These are phyloP conservation scores for Yarrowia sp. DNA, from an alignment of 805 yeast species.

Conservation along the genomic window DNA sequence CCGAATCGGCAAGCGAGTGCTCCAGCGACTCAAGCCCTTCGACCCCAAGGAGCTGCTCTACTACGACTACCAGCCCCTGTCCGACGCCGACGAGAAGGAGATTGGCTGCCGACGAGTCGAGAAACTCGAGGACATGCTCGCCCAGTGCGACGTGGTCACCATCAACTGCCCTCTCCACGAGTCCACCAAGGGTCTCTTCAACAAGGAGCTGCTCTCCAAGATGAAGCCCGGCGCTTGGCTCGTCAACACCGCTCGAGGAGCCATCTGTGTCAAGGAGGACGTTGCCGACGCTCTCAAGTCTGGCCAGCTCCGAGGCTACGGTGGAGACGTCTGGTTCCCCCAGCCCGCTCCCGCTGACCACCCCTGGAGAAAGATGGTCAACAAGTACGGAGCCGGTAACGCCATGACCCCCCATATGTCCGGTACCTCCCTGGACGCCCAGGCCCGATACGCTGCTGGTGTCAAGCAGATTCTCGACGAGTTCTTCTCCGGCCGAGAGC, in stretches of 20 bases:
- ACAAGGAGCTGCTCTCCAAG: constrained; percentile 45
- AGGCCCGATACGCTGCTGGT: constrained; percentile 68
- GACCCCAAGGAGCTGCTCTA: constrained; percentile 52
- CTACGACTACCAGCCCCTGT: constrained; percentile 50
- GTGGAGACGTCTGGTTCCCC: constrained; percentile 50
- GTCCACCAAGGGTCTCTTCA: constrained; percentile 50
- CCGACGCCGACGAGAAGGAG: constrained; percentile 46
- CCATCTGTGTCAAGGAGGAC: constrained; percentile 55
- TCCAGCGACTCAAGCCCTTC: constrained; percentile 51
- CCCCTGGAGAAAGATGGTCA: constrained; percentile 71
- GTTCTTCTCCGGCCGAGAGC: constrained; percentile 58
- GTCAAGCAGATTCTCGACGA: constrained; percentile 61
- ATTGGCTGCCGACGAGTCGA: constrained; percentile 46
- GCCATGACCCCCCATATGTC: constrained; percentile 84
- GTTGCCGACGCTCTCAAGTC: constrained; percentile 47
- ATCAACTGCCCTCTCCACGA: constrained; percentile 53
- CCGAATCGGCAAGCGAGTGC: constrained; percentile 58
- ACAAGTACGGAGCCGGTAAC: constrained; percentile 69
- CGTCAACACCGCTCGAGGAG: constrained; percentile 62
- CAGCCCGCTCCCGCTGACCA: constrained; percentile 56
- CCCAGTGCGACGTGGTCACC: constrained; percentile 49
- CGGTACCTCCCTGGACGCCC: constrained; percentile 80
- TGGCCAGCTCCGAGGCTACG: constrained; percentile 53
- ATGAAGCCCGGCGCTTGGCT: constrained; percentile 55
- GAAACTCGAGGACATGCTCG: constrained; percentile 48